Conservation (phyloP, 148 eudicot species). For the Amaranthus hypochondriacus region DNA sequence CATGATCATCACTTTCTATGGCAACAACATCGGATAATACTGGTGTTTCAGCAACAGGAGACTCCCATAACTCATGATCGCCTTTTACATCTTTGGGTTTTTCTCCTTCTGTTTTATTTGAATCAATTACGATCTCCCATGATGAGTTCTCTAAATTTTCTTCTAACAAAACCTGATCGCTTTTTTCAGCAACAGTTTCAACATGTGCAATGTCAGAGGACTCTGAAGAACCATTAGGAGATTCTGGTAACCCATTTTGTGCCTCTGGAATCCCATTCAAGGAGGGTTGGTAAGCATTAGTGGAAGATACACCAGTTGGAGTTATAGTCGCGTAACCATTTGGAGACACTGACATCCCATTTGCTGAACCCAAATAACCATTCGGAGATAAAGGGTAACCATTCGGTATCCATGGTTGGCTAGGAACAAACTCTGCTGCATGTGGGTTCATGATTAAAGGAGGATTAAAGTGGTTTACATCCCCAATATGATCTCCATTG, state of each 20-base stretch:
- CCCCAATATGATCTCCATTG: conserved; percentile 54
- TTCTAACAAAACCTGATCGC: conserved; percentile 19
- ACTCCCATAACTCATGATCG: conserved; percentile 30
- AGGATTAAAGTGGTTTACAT: conserved; percentile 45
- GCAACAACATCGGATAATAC: conserved; percentile 17
- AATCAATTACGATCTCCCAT: conserved; percentile 9
- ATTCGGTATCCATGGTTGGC: conserved; percentile 71
- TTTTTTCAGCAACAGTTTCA: conserved; percentile 35
- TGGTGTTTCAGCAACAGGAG: conserved; percentile 8
- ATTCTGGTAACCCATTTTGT: conserved; percentile 32
- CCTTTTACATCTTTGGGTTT: conserved; percentile 16
- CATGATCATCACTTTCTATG: conserved; percentile 22
- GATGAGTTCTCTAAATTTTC: conserved; percentile 19
- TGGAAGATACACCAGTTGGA: conserved; percentile 28
- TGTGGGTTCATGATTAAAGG: conserved; percentile 81
- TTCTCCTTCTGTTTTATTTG: conserved; percentile 24
- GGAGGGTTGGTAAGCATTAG: conserved; percentile 33
- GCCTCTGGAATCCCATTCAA: conserved; percentile 29
- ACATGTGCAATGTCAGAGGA: conserved; percentile 28
- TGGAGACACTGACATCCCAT: conserved; percentile 31
- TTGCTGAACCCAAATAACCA: conserved; percentile 32
- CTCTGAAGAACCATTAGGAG: conserved; percentile 36
- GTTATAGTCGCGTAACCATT: conserved; percentile 40
- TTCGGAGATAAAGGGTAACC: conserved; percentile 36
- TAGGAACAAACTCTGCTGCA: conserved; percentile 86